phyloP scores from a whole-genome alignment of 2,329 filamentous ascomycete genomes.

The Laburnicola sp. region DNA sequence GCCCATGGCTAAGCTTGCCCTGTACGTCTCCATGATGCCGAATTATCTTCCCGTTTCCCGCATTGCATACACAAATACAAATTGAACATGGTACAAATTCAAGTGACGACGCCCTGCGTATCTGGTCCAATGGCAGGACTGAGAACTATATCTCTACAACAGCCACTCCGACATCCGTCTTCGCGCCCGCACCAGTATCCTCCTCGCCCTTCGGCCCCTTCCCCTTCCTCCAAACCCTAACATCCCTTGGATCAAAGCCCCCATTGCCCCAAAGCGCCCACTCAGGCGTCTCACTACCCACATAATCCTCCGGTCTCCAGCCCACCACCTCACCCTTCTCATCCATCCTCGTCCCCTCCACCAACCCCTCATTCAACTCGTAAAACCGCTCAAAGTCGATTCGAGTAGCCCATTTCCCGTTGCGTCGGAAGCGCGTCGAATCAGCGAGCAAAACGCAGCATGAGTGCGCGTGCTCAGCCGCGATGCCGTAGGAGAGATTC shows the following conservation, averaged over 20 bases:
- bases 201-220: slow-evolving; percentile 53
- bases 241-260: slow-evolving; percentile 89
- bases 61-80: no score
- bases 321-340: slow-evolving; percentile 58
- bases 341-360: slow-evolving; percentile 33
- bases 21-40: no score
- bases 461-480: slow-evolving; percentile 91
- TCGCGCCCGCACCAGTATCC: not conserved
- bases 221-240: slow-evolving; percentile 84
- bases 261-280: slow-evolving; percentile 96
- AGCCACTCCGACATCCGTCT: not conserved
- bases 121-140: no score
- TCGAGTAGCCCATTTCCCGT: slow-evolving; percentile 83
- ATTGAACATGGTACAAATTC: no score
- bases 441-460: slow-evolving; percentile 89
- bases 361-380: slow-evolving; percentile 68
- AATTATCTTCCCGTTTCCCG: no score
- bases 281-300: slow-evolving; percentile 79
- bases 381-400: slow-evolving; percentile 94
- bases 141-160: slow-evolving; percentile 8
- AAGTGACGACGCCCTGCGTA: no score
- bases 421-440: slow-evolving; percentile 69
- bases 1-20: no score
- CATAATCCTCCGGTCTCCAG: slow-evolving; percentile 89
- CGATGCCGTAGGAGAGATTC: slow-evolving; percentile 83